Evolutionary conservation across 2,329 filamentous ascomycete genomes (phyloP).

Genomic region (Aureobasidium sp.): DNA sequence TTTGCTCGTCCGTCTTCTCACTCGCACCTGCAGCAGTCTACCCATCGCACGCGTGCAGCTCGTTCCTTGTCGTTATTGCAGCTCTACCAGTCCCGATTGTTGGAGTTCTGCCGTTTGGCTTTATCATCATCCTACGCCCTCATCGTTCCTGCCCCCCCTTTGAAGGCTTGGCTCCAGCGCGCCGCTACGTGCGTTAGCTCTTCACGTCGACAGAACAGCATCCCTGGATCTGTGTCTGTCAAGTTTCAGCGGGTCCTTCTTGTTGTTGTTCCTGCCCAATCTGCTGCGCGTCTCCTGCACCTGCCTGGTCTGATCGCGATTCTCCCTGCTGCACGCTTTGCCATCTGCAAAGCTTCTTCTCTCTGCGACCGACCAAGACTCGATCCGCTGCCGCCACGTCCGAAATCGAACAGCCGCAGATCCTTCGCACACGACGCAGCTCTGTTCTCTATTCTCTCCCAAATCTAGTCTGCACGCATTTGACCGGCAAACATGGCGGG

Average conservation of each 20-base stretch:
- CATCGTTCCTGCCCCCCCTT: slow-evolving; percentile 2
- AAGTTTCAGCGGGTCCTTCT: slow-evolving; percentile 3
- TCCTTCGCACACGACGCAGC: slow-evolving; percentile 12
- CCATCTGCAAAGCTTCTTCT: background rate
- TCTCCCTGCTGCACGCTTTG: background rate
- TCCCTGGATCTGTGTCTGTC: slow-evolving; percentile 2
- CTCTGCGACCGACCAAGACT: background rate
- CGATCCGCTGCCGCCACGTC: background rate
- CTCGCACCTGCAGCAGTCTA: background rate
- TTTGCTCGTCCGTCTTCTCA: background rate
- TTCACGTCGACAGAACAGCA: background rate
- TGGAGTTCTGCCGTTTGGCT: slow-evolving; percentile 7
- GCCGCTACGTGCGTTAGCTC: slow-evolving; percentile 13
- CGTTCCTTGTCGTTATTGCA: background rate
- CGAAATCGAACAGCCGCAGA: slow-evolving; percentile 14
- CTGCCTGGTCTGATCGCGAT: background rate
- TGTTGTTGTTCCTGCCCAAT: background rate
- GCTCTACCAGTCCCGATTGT: background rate
- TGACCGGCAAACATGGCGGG: slow-evolving; percentile 21
- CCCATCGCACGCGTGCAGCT: background rate
- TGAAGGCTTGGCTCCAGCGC: slow-evolving; percentile 3
- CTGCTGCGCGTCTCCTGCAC: slow-evolving; percentile 1
- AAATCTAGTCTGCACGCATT: background rate
- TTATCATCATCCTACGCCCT: slow-evolving; percentile 8
- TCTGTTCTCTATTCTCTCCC: background rate